phyloP scores from a whole-genome alignment of 352 stramenopile genomes.

The Phytophthora aleatoria region DNA sequence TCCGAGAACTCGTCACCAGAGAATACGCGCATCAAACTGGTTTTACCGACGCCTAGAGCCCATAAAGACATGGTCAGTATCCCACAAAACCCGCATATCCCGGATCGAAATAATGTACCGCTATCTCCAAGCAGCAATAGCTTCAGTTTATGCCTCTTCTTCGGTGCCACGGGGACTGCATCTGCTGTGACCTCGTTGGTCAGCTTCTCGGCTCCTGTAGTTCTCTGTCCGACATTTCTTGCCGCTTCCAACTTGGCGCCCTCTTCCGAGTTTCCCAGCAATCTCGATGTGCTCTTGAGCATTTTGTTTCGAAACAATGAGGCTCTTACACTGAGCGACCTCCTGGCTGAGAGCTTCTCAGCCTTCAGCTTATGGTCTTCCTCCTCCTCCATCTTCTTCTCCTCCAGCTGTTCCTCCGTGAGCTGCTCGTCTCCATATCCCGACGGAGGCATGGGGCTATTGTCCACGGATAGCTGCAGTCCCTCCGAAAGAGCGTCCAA shows the following conservation, averaged over 20 bases:
- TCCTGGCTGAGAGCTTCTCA: conserved; percentile 70
- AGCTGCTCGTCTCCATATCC: conserved; percentile 35
- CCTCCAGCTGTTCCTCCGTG: conserved; percentile 80
- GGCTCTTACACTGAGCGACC: conserved; percentile 62
- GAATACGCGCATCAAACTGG: conserved; percentile 93
- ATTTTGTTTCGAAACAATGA: conserved; percentile 84
- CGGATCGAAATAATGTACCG: conserved; percentile 36
- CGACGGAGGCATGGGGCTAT: conserved; percentile 37
- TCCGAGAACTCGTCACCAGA: conserved; percentile 92
- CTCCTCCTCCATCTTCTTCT: conserved; percentile 89
- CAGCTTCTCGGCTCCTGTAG: conserved; percentile 20
- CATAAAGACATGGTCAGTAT: conserved; percentile 16
- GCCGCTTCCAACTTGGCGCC: conserved; percentile 17
- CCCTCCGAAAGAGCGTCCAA: conserved; percentile 80
- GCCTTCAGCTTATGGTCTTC: conserved; percentile 83
- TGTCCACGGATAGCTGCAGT: conserved; percentile 76
- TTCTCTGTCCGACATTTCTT: conserved; percentile 16
- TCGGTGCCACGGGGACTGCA: conserved; percentile 39
- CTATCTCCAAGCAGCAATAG: conserved; percentile 91
- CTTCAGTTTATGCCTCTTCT: conserved; percentile 90
- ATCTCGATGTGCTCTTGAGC: conserved; percentile 55
- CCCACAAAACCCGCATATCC: not conserved
- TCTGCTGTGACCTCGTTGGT: conserved; percentile 19
- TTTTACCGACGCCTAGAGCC: conserved; percentile 88
- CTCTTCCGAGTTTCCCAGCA: conserved; percentile 37